Base-by-base conservation (phyloP, 495 filamentous ascomycete genomes). In the Bathelium albidoporum region DNA sequence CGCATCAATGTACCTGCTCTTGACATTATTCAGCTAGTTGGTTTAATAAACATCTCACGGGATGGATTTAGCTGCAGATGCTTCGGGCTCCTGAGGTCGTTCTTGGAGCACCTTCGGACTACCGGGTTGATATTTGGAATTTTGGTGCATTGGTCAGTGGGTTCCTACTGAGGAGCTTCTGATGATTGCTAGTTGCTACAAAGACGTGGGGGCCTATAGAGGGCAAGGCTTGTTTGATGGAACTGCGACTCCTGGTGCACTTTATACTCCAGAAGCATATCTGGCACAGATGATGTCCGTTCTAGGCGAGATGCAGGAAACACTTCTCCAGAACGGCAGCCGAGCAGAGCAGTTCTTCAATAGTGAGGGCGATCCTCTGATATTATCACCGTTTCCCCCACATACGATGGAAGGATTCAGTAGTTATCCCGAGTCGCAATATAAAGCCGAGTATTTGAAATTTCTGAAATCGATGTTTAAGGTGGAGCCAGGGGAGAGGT, bases 81-180 rank as follows among this genome's bases (percentile, higher is more conserved):
- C 71, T 81, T 24, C 66, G 78, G 45, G 76, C 76, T 53, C 77
- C 77, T 3, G 79, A 80, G 66, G 77, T 80, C 32, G 73, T 76
- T n/a, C 75, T 79, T 29, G 75, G 75, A 32, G 74, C 73, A 16
- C 63, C 71, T 4, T 80, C 74, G 77, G 73, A 73, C 59, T 59
- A 62, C 28, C 68, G 61, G 24, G 73, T 78, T 9, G 75, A 81
- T 70, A 78, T 81, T 52, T 81, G 77, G 77, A 79, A 74, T 66
- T 69, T 75, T n/a, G 77, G 76, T 63, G 74, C 75, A 58, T 69
- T 79, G 58, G 75, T 78, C 63, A 70, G 69, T 72, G 44, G 28
- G 32, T 31, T 58, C 14, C 58, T 18, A 1, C n/a, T 12, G 22
- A 31, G 31, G 10, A 24, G 49, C n/a, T 44, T 2, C 61, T 24